Evolutionary conservation across 1,284 basidiomycete species (phyloP).

Genomic region (Tylopilus sp.): DNA sequence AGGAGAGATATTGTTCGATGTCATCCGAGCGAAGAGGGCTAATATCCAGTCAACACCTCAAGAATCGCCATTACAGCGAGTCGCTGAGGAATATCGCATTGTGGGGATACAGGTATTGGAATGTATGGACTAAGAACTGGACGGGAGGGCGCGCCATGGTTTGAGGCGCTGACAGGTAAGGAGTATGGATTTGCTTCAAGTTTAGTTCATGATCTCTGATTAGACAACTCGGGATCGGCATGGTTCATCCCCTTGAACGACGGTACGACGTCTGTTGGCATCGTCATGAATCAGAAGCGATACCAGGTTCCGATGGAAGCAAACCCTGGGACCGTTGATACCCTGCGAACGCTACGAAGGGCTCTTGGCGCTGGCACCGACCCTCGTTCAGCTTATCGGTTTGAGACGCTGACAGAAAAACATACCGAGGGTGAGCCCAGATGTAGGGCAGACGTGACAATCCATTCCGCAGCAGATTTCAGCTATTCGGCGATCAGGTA

Average conservation of each 20-base stretch:
- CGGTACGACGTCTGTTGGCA: conserved; percentile 74
- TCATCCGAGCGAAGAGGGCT: conserved; percentile 76
- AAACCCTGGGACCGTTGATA: conserved; percentile 54
- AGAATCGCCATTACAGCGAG: conserved; percentile 74
- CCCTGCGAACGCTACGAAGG: conserved; percentile 38
- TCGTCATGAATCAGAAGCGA: conserved; percentile 74
- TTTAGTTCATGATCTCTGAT: not conserved
- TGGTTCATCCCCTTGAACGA: conserved; percentile 84
- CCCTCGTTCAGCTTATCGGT: conserved; percentile 62
- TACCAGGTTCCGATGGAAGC: conserved; percentile 53
- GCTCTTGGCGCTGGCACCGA: conserved; percentile 56
- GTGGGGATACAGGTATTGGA: conserved; percentile 73
- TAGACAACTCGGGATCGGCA: conserved; percentile 81
- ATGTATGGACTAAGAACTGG: conserved; percentile 56
- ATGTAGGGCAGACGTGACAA: conserved; percentile 28
- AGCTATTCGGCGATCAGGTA: conserved; percentile 76
- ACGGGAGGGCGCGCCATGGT: too few relatives aligned
- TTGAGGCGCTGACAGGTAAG: too few relatives aligned
- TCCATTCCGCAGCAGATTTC: conserved; percentile 69
- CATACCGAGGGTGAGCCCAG: conserved; percentile 9
- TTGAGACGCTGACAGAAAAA: conserved; percentile 55
- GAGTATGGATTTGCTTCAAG: too few relatives aligned
- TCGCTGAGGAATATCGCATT: conserved; percentile 79
- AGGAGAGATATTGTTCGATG: conserved; percentile 69
- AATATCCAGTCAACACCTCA: conserved; percentile 73